Percentiles rank a stretch among this genome's conserved stretches.
Conservation (phyloP, 257 asterid species). For the Nicotiana noctiflora region DNA sequence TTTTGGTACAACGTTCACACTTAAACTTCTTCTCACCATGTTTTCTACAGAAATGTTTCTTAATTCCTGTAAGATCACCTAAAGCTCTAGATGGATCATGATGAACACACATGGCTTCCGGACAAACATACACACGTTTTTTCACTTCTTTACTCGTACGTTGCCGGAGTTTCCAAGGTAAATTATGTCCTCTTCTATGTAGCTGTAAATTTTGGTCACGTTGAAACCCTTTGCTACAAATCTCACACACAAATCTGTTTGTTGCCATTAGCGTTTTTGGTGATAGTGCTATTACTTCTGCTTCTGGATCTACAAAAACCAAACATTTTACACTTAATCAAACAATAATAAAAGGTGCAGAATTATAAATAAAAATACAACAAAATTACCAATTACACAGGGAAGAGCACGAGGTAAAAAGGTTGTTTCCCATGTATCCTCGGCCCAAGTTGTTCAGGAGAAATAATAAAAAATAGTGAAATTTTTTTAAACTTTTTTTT, state of each 20-base stretch:
- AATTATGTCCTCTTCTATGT: conserved; percentile 84
- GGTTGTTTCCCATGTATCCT: too few species aligned
- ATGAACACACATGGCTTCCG: conserved; percentile 60
- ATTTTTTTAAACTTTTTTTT: neutral
- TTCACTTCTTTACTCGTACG: conserved; percentile 44
- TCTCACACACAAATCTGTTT: conserved; percentile 79
- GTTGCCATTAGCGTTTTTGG: conserved; percentile 72
- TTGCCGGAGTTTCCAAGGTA: conserved; percentile 93
- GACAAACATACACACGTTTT: conserved; percentile 87
- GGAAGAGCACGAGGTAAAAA: too few species aligned
- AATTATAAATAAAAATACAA: too few species aligned
- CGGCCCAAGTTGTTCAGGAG: too few species aligned
- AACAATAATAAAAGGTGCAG: neutral
- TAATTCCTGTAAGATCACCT: conserved; percentile 90
- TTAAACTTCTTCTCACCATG: conserved; percentile 86
- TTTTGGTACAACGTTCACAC: conserved; percentile 83
- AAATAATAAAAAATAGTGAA: neutral
- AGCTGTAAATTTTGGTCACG: conserved; percentile 92
- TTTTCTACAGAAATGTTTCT: conserved; percentile 82
- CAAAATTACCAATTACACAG: too few species aligned
- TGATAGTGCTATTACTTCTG: conserved; percentile 79
- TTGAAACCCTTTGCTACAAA: conserved; percentile 91
- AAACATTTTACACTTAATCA: neutral
- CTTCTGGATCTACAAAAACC: conserved; percentile 62
- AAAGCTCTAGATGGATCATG: conserved; percentile 82